Evolutionary conservation across 108 stramenopile genomes (phyloP).

Genomic region (Cylindrotheca fusiformis): DNA sequence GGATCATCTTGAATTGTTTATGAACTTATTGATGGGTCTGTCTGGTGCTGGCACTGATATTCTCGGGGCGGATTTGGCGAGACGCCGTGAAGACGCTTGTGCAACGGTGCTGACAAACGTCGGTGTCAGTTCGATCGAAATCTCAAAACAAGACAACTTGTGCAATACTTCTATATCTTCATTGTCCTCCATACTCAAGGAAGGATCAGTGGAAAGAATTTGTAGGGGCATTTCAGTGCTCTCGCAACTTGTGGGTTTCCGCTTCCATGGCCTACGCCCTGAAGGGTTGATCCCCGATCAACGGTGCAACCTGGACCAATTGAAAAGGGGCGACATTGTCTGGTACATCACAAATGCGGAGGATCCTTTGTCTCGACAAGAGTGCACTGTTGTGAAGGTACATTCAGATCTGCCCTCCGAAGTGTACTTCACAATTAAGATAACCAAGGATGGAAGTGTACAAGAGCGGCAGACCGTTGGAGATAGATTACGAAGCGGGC

Average conservation of each 20-base stretch:
- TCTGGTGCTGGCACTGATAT: slow-evolving; percentile 10
- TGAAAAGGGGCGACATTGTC: slow-evolving; percentile 50
- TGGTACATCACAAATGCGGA: slow-evolving; percentile 61
- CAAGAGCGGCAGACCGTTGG: slow-evolving; percentile 71
- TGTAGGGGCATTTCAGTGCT: slow-evolving; percentile 27
- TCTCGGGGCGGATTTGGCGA: slow-evolving; percentile 15
- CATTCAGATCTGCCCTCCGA: slow-evolving; percentile 68
- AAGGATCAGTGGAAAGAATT: background rate
- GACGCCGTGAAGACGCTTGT: slow-evolving; percentile 13
- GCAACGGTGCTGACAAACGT: slow-evolving; percentile 6
- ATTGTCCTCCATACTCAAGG: slow-evolving; percentile 1
- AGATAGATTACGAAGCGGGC: slow-evolving; percentile 34
- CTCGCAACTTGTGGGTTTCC: slow-evolving; percentile 20
- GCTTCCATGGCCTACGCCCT: slow-evolving; percentile 16
- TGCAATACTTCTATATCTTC: slow-evolving; percentile 4
- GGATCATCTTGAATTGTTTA: slow-evolving; percentile 26
- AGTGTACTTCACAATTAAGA: slow-evolving; percentile 65
- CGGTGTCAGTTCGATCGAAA: background rate
- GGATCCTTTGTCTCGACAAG: slow-evolving; percentile 35
- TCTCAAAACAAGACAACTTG: slow-evolving; percentile 1
- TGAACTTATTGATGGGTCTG: slow-evolving; percentile 32
- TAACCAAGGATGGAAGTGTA: slow-evolving; percentile 19
- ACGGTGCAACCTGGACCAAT: slow-evolving; percentile 4
- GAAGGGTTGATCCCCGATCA: background rate
- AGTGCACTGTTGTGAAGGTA: slow-evolving; percentile 53